These are phyloP conservation scores for Pythium dissimile DNA, from an alignment of 352 stramenopile genomes.

Conservation along the genomic window DNA sequence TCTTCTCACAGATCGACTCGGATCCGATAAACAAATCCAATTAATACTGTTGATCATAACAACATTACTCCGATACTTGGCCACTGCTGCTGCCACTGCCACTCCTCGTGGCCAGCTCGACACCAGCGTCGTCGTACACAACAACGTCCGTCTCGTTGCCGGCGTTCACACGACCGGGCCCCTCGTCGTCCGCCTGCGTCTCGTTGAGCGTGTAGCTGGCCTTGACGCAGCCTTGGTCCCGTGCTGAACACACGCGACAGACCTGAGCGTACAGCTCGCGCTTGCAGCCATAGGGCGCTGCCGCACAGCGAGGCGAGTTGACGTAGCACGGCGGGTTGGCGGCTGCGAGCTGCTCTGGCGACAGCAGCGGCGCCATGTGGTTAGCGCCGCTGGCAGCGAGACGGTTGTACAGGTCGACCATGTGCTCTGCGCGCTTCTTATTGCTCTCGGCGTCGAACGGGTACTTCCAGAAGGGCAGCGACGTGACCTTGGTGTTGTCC, in stretches of 20 bases:
- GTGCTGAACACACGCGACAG: constrained; percentile 32
- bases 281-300: constrained; percentile 38
- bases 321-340: constrained; percentile 54
- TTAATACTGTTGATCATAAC: too few species aligned
- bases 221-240: constrained; percentile 25
- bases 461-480: constrained; percentile 53
- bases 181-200: not conserved
- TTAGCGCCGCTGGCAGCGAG: constrained; percentile 9
- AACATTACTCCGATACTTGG: not conserved
- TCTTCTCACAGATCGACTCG: too few species aligned
- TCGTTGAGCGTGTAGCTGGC: constrained; percentile 3
- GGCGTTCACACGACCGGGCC: not conserved
- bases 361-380: constrained; percentile 43
- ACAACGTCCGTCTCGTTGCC: not conserved
- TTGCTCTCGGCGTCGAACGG: constrained; percentile 35
- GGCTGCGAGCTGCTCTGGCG: constrained; percentile 19
- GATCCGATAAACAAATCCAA: too few species aligned
- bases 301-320: constrained; percentile 38
- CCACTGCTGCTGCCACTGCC: not conserved
- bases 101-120: not conserved
- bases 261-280: constrained; percentile 48
- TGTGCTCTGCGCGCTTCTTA: constrained; percentile 22
- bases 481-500: constrained; percentile 19
- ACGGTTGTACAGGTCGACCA: constrained; percentile 45
- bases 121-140: not conserved